phyloP scores from a whole-genome alignment of 371 early-diverging fungal genomes.

The Actinomortierella ambigua region DNA sequence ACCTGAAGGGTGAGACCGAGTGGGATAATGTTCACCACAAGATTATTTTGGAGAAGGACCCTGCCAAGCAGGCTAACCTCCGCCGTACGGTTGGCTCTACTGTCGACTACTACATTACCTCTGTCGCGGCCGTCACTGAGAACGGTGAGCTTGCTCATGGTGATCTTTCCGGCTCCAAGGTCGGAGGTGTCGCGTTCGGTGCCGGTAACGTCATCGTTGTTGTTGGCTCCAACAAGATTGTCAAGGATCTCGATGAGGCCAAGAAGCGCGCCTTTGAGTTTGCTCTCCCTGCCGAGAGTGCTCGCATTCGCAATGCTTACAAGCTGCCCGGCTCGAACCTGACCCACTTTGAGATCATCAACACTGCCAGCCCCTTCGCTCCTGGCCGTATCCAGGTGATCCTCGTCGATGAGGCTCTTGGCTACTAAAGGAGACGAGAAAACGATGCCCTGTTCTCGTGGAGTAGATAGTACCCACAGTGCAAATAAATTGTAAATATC shows the following conservation, averaged over 20 bases:
- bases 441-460: too few species aligned
- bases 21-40: conserved; percentile 19
- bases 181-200: conserved; percentile 43
- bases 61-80: conserved; percentile 14
- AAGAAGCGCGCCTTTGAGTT: conserved; percentile 42
- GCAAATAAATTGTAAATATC: too few species aligned
- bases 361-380: conserved; percentile 36
- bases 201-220: conserved; percentile 46
- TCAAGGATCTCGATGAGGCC: conserved; percentile 45
- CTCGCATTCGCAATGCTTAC: conserved; percentile 47
- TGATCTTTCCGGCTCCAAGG: conserved; percentile 30
- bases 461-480: too few species aligned
- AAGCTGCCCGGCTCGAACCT: conserved; percentile 41
- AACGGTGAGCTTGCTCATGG: conserved; percentile 15
- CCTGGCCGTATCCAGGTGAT: conserved; percentile 45
- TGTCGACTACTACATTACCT: conserved; percentile 21
- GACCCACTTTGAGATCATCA: conserved; percentile 40
- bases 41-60: conserved; percentile 16
- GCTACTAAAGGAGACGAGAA: conserved; percentile 27
- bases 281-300: conserved; percentile 40
- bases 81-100: conserved; percentile 12
- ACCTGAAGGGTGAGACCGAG: conserved; percentile 21
- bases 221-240: conserved; percentile 51
- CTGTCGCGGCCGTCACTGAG: conserved; percentile 19
- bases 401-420: conserved; percentile 47